Conservation (phyloP, 176 grass and related monocot genomes). For the Bonia amplexicaulis region DNA sequence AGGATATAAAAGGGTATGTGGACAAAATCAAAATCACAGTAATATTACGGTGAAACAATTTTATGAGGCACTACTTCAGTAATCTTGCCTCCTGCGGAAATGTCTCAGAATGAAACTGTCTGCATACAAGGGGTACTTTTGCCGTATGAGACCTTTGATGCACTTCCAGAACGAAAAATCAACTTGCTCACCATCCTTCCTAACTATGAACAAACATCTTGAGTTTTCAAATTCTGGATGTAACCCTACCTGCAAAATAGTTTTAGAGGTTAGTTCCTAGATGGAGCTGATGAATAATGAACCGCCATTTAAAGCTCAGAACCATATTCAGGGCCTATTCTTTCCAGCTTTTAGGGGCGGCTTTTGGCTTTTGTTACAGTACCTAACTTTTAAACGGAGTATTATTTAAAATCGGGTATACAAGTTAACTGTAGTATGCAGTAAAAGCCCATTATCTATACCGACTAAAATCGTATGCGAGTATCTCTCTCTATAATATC, state of each 20-base stretch:
- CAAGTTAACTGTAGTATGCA: no score
- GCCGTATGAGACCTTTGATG: slow-evolving; percentile 87
- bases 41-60: slow-evolving; percentile 28
- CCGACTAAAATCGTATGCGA: no score
- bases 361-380: no score
- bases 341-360: no score
- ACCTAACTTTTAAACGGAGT: no score
- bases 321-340: neutral
- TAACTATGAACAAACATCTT: slow-evolving; percentile 88
- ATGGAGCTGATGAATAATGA: neutral
- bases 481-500: no score
- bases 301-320: neutral
- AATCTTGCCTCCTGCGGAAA: slow-evolving; percentile 78
- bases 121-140: slow-evolving; percentile 87
- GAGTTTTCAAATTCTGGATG: slow-evolving; percentile 84
- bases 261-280: slow-evolving; percentile 8
- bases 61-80: slow-evolving; percentile 1
- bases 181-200: slow-evolving; percentile 57
- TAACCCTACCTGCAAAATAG: slow-evolving; percentile 70
- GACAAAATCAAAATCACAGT: slow-evolving; percentile 18
- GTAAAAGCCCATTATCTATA: no score
- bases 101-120: slow-evolving; percentile 87
- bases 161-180: slow-evolving; percentile 99
- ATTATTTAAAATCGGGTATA: no score
- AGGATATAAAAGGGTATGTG: neutral